Percentiles rank a stretch among this genome's conserved stretches.
phyloP scores from a whole-genome alignment of 176 grass and related monocot species.

The Ensete glaucum region DNA sequence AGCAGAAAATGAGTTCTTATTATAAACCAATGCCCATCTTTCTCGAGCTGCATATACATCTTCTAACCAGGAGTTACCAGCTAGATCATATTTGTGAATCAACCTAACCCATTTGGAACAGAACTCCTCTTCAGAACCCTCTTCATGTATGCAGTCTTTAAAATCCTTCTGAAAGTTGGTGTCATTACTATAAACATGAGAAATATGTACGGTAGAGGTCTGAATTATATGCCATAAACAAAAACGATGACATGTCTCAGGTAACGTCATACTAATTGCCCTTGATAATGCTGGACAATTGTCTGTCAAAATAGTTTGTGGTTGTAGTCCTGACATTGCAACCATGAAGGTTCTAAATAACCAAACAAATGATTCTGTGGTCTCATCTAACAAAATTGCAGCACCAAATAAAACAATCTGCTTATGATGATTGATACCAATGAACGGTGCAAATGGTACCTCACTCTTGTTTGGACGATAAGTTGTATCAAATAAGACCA shows the following conservation, averaged over 20 bases:
- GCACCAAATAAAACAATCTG: conserved; percentile 38
- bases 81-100: conserved; percentile 30
- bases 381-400: conserved; percentile 50
- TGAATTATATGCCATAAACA: conserved; percentile 50
- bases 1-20: conserved; percentile 36
- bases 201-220: conserved; percentile 27
- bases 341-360: conserved; percentile 48
- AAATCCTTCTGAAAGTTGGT: conserved; percentile 39
- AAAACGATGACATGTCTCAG: conserved; percentile 31
- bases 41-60: conserved; percentile 36
- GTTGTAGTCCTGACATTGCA: conserved; percentile 31
- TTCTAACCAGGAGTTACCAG: conserved; percentile 31
- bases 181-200: conserved; percentile 23
- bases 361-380: conserved; percentile 40
- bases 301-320: conserved; percentile 37
- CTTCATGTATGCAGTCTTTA: conserved; percentile 28
- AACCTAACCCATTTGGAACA: conserved; percentile 31
- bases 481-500: conserved; percentile 44
- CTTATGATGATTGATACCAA: conserved; percentile 48
- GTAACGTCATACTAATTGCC: conserved; percentile 31
- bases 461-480: conserved; percentile 36
- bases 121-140: conserved; percentile 31
- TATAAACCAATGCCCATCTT: conserved; percentile 35
- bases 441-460: conserved; percentile 29
- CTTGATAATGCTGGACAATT: conserved; percentile 34